Percentiles rank a stretch among this genome's conserved stretches.
Conservation (phyloP, 805 yeast species). For the Nakazawaea wyomingensis region DNA sequence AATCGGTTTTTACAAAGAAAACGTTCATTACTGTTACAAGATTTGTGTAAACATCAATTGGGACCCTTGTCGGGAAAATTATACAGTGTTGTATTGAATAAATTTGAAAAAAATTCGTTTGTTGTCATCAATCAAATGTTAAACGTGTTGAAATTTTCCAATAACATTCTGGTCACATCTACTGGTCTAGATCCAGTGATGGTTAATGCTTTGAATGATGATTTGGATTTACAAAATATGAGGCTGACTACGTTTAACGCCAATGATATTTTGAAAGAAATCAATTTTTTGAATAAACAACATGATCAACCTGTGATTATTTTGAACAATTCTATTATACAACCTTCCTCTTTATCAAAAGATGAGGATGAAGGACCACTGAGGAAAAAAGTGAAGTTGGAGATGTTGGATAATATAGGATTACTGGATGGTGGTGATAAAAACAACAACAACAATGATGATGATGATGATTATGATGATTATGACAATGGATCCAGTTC, state of each 20-base stretch:
- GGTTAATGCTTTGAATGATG: constrained; percentile 17
- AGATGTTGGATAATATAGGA: constrained; percentile 15
- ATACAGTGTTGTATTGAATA: constrained; percentile 50
- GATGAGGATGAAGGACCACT: constrained; percentile 11
- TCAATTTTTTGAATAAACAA: constrained; percentile 11
- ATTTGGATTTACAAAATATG: constrained; percentile 28
- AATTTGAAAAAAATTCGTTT: constrained; percentile 55
- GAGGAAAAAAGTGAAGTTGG: constrained; percentile 24
- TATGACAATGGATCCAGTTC: constrained; percentile 12
- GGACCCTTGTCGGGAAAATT: constrained; percentile 66
- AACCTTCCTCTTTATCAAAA: constrained; percentile 11
- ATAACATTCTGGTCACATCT: constrained; percentile 27
- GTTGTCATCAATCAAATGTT: constrained; percentile 18
- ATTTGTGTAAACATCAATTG: constrained; percentile 58
- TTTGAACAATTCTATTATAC: constrained; percentile 5
- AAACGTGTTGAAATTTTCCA: constrained; percentile 22
- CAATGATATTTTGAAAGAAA: constrained; percentile 32
- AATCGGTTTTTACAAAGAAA: constrained; percentile 62
- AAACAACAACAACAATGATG: constrained; percentile 27
- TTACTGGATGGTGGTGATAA: constrained; percentile 24
- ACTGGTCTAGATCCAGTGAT: constrained; percentile 26
- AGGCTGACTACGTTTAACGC: constrained; percentile 36
- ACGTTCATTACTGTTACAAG: constrained; percentile 59
- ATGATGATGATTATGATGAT: constrained; percentile 15
- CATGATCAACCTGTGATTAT: not conserved